These are phyloP conservation scores for Immersiella caudata DNA, from an alignment of 495 filamentous ascomycete species.

Conservation along the genomic window DNA sequence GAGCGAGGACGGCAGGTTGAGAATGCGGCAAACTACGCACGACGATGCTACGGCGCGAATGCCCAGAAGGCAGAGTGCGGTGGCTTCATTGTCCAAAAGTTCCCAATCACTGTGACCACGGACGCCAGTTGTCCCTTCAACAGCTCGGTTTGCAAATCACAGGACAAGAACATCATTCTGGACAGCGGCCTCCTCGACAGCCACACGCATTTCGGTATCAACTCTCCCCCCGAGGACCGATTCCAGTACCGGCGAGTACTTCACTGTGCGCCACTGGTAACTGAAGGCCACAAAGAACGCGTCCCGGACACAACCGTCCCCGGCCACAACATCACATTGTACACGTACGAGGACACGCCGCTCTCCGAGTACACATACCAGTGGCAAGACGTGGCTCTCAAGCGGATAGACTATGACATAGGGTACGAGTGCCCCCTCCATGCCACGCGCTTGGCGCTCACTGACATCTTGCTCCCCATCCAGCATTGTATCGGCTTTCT, in stretches of 20 bases:
- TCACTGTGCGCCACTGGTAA: constrained; percentile 29
- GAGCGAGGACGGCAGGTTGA: neutral
- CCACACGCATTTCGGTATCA: constrained; percentile 28
- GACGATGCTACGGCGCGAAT: constrained; percentile 17
- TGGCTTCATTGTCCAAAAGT: constrained; percentile 8
- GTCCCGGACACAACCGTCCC: neutral
- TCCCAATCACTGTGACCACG: constrained; percentile 14
- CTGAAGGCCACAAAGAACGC: constrained; percentile 21
- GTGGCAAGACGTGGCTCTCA: too few relatives aligned
- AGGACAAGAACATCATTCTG: constrained; percentile 19
- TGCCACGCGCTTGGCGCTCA: too few relatives aligned
- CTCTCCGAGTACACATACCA: too few relatives aligned
- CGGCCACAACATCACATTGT: neutral
- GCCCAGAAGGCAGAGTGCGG: neutral
- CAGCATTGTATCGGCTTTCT: too few relatives aligned
- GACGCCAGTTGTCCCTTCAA: constrained; percentile 30
- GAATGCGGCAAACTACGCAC: constrained; percentile 23
- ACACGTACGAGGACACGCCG: neutral
- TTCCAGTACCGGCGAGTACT: constrained; percentile 17
- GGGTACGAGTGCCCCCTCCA: too few relatives aligned
- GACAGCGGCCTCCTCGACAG: constrained; percentile 29
- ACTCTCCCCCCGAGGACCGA: constrained; percentile 21
- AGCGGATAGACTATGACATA: too few relatives aligned
- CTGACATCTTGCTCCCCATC: too few relatives aligned
- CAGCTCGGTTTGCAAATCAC: constrained; percentile 20